Evolutionary conservation across 164 flowering plant genomes (phyloP).

Genomic region (Warburgia ugandensis): DNA sequence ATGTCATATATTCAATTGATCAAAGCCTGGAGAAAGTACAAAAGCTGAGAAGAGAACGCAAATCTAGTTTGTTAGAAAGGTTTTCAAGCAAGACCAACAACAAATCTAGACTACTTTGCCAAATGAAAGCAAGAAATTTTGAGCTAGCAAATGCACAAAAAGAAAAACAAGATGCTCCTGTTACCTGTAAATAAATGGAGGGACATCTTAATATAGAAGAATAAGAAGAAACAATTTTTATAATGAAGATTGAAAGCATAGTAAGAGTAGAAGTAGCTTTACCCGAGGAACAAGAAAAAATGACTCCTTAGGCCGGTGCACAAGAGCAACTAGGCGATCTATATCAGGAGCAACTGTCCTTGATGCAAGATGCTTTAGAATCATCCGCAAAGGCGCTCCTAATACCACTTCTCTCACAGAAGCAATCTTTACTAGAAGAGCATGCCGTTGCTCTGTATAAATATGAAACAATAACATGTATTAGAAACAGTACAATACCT

Average conservation of each 20-base stretch:
- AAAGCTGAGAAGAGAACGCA: no score
- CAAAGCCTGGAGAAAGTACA: no score
- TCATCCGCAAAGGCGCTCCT: conserved; percentile 79
- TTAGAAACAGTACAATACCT: neutral
- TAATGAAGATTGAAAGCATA: no score
- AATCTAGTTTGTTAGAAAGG: no score
- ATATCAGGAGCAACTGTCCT: conserved; percentile 55
- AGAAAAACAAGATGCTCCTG: neutral
- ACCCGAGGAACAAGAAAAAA: conserved; percentile 89
- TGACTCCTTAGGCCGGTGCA: conserved; percentile 89
- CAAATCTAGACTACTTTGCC: neutral
- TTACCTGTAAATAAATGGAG: no score
- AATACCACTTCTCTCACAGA: conserved; percentile 92
- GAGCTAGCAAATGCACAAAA: neutral
- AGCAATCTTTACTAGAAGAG: conserved; percentile 71
- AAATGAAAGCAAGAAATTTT: neutral
- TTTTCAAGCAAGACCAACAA: conserved; percentile 1
- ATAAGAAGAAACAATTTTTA: no score
- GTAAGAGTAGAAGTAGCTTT: neutral
- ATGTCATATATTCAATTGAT: no score
- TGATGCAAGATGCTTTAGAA: conserved; percentile 62
- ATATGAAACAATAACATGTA: conserved; percentile 1
- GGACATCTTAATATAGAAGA: neutral
- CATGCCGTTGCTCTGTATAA: conserved; percentile 48
- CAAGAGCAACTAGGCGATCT: conserved; percentile 67